phyloP scores from a whole-genome alignment of 1,139 yeast species.

The Starmera stellimalicola region DNA sequence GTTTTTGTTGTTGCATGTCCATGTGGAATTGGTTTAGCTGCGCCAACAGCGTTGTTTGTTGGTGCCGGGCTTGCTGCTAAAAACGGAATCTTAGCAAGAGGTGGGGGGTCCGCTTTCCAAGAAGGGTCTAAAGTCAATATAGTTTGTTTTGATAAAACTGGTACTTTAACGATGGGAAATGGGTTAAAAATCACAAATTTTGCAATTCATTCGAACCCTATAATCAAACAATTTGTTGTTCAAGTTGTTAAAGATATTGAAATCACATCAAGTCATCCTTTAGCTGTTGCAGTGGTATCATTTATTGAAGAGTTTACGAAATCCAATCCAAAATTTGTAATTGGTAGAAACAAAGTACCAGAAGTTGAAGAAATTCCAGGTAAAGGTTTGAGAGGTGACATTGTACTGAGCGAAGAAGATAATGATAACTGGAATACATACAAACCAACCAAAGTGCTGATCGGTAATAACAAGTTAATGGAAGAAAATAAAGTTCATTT shows the following conservation, averaged over 20 bases:
- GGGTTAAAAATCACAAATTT: constrained; percentile 48
- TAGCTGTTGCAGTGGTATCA: constrained; percentile 46
- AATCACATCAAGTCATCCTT: constrained; percentile 59
- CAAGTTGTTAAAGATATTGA: constrained; percentile 56
- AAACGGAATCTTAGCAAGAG: constrained; percentile 67
- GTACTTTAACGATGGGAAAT: constrained; percentile 62
- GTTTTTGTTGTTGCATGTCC: constrained; percentile 90
- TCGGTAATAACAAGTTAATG: constrained; percentile 58
- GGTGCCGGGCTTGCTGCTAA: constrained; percentile 84
- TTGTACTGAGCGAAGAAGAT: constrained; percentile 20
- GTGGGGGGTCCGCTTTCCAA: constrained; percentile 79
- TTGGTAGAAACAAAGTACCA: constrained; percentile 35
- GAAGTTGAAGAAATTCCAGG: constrained; percentile 47
- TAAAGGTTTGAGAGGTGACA: constrained; percentile 42
- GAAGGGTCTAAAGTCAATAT: constrained; percentile 58
- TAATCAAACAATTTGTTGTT: constrained; percentile 24
- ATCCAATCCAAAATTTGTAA: constrained; percentile 11
- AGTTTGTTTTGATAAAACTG: constrained; percentile 74
- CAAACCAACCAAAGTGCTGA: constrained; percentile 32
- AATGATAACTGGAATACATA: constrained; percentile 24
- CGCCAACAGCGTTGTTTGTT: constrained; percentile 86
- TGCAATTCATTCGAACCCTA: constrained; percentile 18
- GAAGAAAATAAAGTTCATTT: constrained; percentile 27
- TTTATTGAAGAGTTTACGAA: constrained; percentile 26
- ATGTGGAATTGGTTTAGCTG: constrained; percentile 85